Conservation (phyloP, 108 stramenopile species). For the Fragilaria crotonensis region DNA sequence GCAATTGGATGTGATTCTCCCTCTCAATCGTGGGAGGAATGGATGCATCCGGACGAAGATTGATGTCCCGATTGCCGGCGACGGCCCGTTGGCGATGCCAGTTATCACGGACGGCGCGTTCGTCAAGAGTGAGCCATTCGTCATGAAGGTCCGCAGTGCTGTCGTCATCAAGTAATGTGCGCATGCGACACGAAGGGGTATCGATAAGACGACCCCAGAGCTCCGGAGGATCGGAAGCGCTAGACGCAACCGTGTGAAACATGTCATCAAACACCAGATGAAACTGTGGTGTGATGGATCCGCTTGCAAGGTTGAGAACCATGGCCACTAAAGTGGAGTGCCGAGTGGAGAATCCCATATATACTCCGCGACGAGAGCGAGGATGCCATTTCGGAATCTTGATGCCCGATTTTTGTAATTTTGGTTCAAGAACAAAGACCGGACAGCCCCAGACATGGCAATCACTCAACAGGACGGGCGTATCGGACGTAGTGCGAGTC, state of each 20-base stretch:
- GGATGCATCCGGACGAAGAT: no score
- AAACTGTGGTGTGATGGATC: conserved; percentile 22
- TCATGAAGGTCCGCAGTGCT: no score
- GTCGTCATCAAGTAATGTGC: no score
- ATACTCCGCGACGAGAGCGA: conserved; percentile 10
- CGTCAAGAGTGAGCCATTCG: no score
- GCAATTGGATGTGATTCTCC: no score
- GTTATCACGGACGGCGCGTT: no score
- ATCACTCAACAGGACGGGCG: background rate
- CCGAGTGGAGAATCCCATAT: conserved; percentile 3
- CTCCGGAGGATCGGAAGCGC: no score
- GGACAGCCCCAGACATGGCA: conserved; percentile 17
- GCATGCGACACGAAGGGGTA: no score
- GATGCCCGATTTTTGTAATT: conserved; percentile 20
- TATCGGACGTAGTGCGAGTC: background rate
- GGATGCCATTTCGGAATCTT: conserved; percentile 19
- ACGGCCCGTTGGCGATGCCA: no score
- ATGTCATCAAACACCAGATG: conserved; percentile 37
- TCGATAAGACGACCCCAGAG: background rate
- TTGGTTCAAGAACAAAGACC: conserved; percentile 18
- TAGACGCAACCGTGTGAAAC: conserved; percentile 18
- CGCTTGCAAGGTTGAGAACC: background rate
- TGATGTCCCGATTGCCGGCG: no score
- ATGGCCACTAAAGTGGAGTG: background rate
- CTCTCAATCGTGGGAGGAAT: no score